Evolutionary conservation across 306 rosid species (phyloP), one percentile per base, ranked within the genome.

Genomic region (Fragaria ananassa): DNA sequence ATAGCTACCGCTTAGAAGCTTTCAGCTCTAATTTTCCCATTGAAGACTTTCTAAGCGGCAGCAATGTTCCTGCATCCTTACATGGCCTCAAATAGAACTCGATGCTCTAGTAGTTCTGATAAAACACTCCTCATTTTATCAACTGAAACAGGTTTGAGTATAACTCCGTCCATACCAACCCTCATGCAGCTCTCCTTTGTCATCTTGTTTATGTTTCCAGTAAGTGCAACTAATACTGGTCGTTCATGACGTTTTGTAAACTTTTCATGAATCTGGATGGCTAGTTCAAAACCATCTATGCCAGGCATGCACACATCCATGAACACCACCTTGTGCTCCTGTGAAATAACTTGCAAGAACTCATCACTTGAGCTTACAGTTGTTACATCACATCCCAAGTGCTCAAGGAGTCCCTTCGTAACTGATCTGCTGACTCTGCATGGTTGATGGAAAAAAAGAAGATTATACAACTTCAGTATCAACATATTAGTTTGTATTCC

Each of bases 71-170:
- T 64, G 41, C 23, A 64, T 60, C 42, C 69, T 80, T 83, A 86
- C 83, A 86, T 72, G 42, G 89, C 84, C 80, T 89, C 95, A 51
- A 84, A 91, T 31, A 90, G 86, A 81, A 92, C 84, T 27, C 91
- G 86, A 19, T 85, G 88, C 76, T 92, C 97, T n/a, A 92, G 76
- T 15, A 94, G 88, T 74, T 90, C 95, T 6, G 90, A 84, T 57
- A 94, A 83, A 76, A 86, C 88, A 68, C 84, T 81, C 81, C 93
- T 85, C 98, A 94, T 92, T 80, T 92, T 94, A 78, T 94, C 98
- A 68, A 94, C 90, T 15, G 97, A 90, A 76, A 94, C 87, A 34
- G 97, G 97, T 81, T 94, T 94, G 54, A 85, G 84, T 76, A 94
- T 68, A 58, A 94, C 85, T 71, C 98, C 97, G 69, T 90, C 83